A percentile compares a stretch with the other conserved stretches of the same genome.
Conservation (phyloP, 2,329 filamentous ascomycete species). For the Fusarium torreyae region DNA sequence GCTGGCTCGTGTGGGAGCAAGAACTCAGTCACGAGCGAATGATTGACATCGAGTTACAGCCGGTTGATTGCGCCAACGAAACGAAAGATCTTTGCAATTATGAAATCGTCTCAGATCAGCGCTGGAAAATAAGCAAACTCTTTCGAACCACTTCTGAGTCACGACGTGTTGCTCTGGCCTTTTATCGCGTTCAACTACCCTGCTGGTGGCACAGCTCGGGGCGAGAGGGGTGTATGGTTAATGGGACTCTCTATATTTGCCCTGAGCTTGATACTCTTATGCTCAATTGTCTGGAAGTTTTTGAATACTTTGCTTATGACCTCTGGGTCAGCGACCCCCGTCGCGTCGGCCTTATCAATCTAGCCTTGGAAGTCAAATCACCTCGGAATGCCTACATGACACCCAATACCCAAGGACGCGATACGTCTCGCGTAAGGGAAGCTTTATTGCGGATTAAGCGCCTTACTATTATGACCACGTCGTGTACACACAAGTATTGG, state of each 20-base stretch:
- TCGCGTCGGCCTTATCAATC: constrained; percentile 3
- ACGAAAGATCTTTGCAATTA: not conserved
- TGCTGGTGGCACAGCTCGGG: not conserved
- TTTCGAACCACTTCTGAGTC: constrained; percentile 10
- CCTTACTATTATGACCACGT: no score
- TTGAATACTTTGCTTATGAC: not conserved
- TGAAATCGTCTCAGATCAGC: rapidly evolving
- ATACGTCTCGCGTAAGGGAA: not conserved
- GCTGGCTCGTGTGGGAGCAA: constrained; percentile 18
- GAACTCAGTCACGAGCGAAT: not conserved
- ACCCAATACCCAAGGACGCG: no score
- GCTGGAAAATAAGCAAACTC: not conserved
- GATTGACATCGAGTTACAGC: no score
- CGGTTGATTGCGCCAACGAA: no score
- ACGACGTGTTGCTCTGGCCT: not conserved
- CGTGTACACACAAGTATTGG: no score
- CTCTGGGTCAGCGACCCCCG: not conserved
- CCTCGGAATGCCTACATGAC: no score
- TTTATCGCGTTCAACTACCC: constrained; percentile 13
- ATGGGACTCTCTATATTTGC: not conserved
- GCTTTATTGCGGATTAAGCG: not conserved
- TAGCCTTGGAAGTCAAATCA: not conserved
- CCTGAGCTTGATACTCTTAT: constrained; percentile 5
- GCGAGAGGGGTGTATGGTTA: no score
- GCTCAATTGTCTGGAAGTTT: rapidly evolving